Base-by-base conservation (phyloP, 805 yeast species). In the Soucietia sequanensis region DNA sequence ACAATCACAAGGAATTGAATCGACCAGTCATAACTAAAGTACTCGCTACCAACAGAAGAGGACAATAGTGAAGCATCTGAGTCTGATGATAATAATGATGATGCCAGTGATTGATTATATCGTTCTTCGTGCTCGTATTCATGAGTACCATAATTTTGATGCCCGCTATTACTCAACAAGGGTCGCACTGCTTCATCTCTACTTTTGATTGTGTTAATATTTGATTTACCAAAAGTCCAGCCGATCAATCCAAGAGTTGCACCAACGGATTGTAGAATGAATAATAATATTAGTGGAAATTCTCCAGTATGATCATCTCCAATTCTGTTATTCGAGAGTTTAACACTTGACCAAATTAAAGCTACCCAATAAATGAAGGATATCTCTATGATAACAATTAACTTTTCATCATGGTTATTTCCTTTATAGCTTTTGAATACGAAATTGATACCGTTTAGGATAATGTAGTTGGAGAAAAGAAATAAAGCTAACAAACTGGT, bases 11-110 rank as follows among this genome's bases (percentile, higher is more conserved):
- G 44, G 48, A 76, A 87, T 55, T 89, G 95, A 12, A 86, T 44
- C 11, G 81, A 70, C 96, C 96, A 89, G 48, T 84, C 95, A 51
- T 83, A 86, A 26, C 81, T 74, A 30, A 75, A 71, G 4, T 78
- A 74, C 32, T 63, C 67, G 22, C 33, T 13, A 36, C 23, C 12
- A 39, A 15, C 24, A 15, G 21, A 27, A 7, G 23, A 8, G 23
- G 10, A 8, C 23, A 21, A 21, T n/a, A 37, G 28, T 14, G 44
- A 41, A 23, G 41, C 37, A 15, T 37, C 33, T 3, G 44, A 40
- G 16, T 45, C 46, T 17, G 48, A 29, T 2, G 60, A 56, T 15
- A 47, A 44, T 6, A 59, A 56, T 1, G 62, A 54, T 2, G 58
- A 41, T n/a, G 26, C 31, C 30, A 33, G 13, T 26, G 47, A 30